Evolutionary conservation across 2,329 filamentous ascomycete genomes (phyloP).

Genomic region (Paecilomyces formosus): DNA sequence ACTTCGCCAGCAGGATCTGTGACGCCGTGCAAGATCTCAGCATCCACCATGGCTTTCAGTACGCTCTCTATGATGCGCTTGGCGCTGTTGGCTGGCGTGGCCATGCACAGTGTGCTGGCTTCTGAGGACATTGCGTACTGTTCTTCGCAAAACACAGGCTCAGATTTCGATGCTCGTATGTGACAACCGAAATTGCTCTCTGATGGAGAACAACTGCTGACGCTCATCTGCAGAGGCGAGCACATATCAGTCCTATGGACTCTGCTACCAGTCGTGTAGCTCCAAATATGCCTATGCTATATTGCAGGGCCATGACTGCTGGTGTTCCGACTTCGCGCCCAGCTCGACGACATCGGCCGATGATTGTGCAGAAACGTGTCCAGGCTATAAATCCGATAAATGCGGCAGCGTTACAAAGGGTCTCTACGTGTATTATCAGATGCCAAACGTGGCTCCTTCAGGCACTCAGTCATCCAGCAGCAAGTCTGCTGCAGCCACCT

Average conservation of each 20-base stretch:
- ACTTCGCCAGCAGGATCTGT: neutral
- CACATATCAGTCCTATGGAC: constrained; percentile 40
- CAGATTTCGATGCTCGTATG: constrained; percentile 29
- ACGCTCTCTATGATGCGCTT: neutral
- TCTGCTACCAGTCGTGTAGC: constrained; percentile 31
- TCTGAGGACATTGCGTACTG: constrained; percentile 28
- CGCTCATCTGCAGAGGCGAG: constrained; percentile 21
- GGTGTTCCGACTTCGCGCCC: constrained; percentile 43
- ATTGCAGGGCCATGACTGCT: constrained; percentile 39
- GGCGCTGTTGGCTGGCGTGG: neutral
- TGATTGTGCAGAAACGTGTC: constrained; percentile 35
- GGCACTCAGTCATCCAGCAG: constrained; percentile 18
- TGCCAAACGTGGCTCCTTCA: constrained; percentile 24
- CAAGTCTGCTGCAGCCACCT: constrained; percentile 12
- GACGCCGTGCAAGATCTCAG: neutral
- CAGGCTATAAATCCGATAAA: constrained; percentile 40
- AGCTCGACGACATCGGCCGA: constrained; percentile 24
- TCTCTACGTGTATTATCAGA: constrained; percentile 37
- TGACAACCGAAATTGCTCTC: neutral
- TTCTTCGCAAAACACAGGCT: constrained; percentile 39
- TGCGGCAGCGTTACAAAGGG: constrained; percentile 34
- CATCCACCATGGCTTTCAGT: neutral
- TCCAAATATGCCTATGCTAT: constrained; percentile 39
- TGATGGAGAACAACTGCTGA: constrained; percentile 6
- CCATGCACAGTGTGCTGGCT: neutral